Base-by-base conservation (phyloP, 2,329 filamentous ascomycete species). In the Fonsecaea erecta region DNA sequence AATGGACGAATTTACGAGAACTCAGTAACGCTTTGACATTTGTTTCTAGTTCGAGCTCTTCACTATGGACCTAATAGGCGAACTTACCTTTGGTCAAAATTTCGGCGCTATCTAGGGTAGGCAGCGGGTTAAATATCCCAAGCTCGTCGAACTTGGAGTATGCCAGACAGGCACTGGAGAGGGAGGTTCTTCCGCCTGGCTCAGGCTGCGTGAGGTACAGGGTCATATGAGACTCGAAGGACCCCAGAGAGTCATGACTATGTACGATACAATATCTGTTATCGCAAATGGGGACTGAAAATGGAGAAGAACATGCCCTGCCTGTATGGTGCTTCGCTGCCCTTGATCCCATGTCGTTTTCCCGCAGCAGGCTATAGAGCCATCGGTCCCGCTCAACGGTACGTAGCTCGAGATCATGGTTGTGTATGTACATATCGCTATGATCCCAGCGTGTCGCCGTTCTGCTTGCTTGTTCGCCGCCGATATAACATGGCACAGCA, bases 31-130 rank as follows among this genome's bases (percentile, higher is more conserved):
- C 7, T 67, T 67, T 24, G 65, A 67, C 32, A 64, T 67, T n/a
- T 67, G 65, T 43, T 64, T 67, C 58, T 67, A 62, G 65, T 67
- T 67, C 40, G 65, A 67, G 48, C 59, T 67, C 18, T 69, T 75
- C 3, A 76, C 79, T 1, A 82, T 84, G 61, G 83, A 84, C 69
- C 77, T 84, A 55, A 81, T 84, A 58, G 80, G 80, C 21, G 81
- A 83, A 68, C 76, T 86, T 21, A 80, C 83, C 0, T 86, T 86
- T 66, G 84, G 83, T 0, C 79, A 82, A 16, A 79, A 82, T 0
- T 85, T 84, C 55, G 79, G 78, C 12, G 78, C 76, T 68, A 71
- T 81, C 1, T 71, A 76, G 16, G 73, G 73, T 55, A 75, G 64
- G 12, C 56, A 67, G 40, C 65, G 62, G n/a, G 65, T 60, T 26